A percentile compares a stretch with the other conserved stretches of the same genome.
Evolutionary conservation across 2,329 filamentous ascomycete genomes (phyloP).

Genomic region (Lasiodiplodia gonubiensis): DNA sequence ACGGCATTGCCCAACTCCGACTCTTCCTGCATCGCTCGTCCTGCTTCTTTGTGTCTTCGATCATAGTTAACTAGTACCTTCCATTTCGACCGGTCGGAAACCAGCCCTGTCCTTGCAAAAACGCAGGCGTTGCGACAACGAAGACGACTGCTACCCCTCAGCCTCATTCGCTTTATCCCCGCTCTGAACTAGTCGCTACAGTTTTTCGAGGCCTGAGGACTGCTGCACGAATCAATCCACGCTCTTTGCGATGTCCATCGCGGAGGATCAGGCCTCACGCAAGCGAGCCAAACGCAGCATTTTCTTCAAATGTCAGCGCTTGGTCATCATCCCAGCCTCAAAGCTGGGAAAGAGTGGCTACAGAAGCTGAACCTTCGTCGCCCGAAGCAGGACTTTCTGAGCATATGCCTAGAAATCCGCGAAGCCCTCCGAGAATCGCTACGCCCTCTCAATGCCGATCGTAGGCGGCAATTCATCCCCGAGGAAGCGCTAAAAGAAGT

Average conservation of each 20-base stretch:
- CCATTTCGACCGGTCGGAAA: neutral
- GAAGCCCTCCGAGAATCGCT: neutral
- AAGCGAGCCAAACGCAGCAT: neutral
- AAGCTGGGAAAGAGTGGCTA: neutral
- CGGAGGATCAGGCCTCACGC: neutral
- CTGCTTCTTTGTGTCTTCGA: neutral
- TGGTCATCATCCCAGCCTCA: neutral
- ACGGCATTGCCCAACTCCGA: neutral
- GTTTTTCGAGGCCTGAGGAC: neutral
- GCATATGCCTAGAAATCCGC: neutral
- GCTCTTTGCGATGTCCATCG: neutral
- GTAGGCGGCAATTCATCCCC: neutral
- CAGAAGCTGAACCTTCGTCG: conserved; percentile 6
- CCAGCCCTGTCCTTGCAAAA: neutral
- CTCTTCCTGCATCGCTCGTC: neutral
- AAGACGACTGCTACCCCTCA: neutral
- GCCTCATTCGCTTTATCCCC: neutral
- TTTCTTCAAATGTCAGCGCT: conserved; percentile 4
- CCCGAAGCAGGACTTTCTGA: neutral
- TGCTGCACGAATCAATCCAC: conserved; percentile 7
- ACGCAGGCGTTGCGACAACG: conserved; percentile 6
- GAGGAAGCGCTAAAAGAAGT: neutral
- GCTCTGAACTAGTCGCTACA: neutral
- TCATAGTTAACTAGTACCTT: neutral
- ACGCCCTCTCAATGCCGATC: neutral